Percentiles rank a stretch among this genome's conserved stretches.
Conservation (phyloP, 306 rosid species). For the Hylodesmum podocarpum region DNA sequence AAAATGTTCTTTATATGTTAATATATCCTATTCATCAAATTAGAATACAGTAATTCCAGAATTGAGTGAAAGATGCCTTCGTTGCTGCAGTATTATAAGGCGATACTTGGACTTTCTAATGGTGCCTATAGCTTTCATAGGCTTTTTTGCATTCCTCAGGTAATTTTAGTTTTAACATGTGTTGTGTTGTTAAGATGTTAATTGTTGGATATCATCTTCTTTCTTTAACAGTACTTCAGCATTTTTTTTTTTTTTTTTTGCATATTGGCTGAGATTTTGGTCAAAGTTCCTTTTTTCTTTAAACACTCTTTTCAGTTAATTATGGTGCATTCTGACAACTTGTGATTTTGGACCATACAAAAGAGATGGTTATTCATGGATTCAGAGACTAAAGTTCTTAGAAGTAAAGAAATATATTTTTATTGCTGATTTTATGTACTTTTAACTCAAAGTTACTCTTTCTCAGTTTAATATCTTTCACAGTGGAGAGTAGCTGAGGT, state of each 20-base stretch:
- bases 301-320: background rate
- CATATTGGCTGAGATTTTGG: background rate
- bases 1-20: slow-evolving; percentile 12
- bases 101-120: slow-evolving; percentile 63
- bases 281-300: background rate
- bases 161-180: slow-evolving; percentile 33
- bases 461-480: too few relatives aligned
- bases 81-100: slow-evolving; percentile 71
- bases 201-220: slow-evolving; percentile 10
- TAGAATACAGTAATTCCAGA: slow-evolving; percentile 11
- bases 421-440: too few relatives aligned
- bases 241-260: too few relatives aligned
- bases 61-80: slow-evolving; percentile 25
- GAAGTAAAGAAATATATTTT: background rate
- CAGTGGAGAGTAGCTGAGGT: too few relatives aligned
- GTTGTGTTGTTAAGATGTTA: slow-evolving; percentile 12
- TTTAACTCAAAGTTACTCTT: too few relatives aligned
- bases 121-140: slow-evolving; percentile 45
- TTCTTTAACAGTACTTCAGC: background rate
- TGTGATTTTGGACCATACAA: background rate
- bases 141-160: slow-evolving; percentile 86
- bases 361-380: background rate
- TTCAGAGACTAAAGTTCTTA: background rate
- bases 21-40: slow-evolving; percentile 17
- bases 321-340: background rate